phyloP scores from a whole-genome alignment of 2,329 filamentous ascomycete species.

The Ceratocystis albifundus region DNA sequence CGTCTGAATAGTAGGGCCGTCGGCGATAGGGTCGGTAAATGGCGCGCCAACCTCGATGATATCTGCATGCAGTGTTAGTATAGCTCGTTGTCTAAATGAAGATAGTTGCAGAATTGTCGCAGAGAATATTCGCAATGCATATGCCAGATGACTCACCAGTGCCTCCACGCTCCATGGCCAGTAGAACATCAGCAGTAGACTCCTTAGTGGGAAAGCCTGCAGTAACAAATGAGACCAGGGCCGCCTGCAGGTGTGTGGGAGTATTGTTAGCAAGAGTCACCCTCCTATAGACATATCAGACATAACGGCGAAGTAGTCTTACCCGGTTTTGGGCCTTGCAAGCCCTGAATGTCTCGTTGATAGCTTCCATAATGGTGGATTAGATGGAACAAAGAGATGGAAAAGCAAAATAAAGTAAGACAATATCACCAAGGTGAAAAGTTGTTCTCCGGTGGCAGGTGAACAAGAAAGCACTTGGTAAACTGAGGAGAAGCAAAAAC shows the following conservation, averaged over 20 bases:
- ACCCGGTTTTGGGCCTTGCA: slow-evolving; percentile 50
- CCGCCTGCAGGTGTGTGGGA: slow-evolving; percentile 43
- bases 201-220: slow-evolving; percentile 79
- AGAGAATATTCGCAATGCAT: slow-evolving; percentile 29
- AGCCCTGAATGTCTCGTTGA: slow-evolving; percentile 48
- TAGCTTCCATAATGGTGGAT: slow-evolving; percentile 40
- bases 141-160: slow-evolving; percentile 47
- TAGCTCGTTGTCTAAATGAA: background rate
- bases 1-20: slow-evolving; percentile 92
- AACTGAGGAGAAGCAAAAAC: background rate
- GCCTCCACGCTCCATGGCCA: slow-evolving; percentile 86
- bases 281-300: background rate
- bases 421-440: slow-evolving; percentile 3
- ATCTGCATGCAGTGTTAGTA: slow-evolving; percentile 37
- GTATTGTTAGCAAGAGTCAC: background rate
- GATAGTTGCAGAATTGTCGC: background rate
- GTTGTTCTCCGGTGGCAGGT: background rate
- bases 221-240: slow-evolving; percentile 91
- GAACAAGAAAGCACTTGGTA: background rate
- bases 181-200: slow-evolving; percentile 69
- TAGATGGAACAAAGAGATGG: slow-evolving; percentile 18
- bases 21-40: slow-evolving; percentile 96
- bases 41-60: slow-evolving; percentile 91
- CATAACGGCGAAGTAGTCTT: slow-evolving; percentile 27
- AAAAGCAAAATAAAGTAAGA: background rate